Evolutionary conservation across 345 rosid species (phyloP).

Genomic region (Sisymbrium altissimum): DNA sequence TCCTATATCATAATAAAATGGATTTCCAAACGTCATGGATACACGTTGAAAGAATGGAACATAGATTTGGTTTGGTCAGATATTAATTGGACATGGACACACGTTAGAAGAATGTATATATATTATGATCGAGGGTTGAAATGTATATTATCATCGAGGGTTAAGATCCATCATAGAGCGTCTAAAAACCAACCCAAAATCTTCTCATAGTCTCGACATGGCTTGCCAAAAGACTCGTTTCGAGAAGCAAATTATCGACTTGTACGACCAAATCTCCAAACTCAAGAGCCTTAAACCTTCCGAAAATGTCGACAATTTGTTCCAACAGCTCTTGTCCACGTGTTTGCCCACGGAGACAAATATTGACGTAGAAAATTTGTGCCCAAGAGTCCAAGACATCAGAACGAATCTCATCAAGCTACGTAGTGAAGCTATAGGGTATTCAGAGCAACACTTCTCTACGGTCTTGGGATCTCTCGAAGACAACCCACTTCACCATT

Average conservation of each 20-base stretch:
- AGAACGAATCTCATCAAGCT: slow-evolving; percentile 8
- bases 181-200: not conserved
- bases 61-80: not conserved
- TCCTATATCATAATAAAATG: not conserved
- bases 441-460: not conserved
- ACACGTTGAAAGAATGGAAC: not conserved
- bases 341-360: not conserved
- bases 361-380: not conserved
- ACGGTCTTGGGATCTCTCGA: not conserved
- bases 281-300: slow-evolving; percentile 3
- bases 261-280: not conserved
- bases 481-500: not conserved
- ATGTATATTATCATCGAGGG: not conserved
- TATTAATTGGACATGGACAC: not conserved
- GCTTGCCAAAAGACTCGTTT: not conserved
- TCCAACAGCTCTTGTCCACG: not conserved
- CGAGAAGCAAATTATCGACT: not conserved
- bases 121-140: not conserved
- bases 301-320: not conserved
- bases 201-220: not conserved
- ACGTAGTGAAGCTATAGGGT: not conserved
- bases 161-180: not conserved
- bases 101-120: not conserved
- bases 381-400: not conserved
- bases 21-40: not conserved